phyloP scores from a whole-genome alignment of 2,329 filamentous ascomycete genomes.

The Arthrocladium fulminans region DNA sequence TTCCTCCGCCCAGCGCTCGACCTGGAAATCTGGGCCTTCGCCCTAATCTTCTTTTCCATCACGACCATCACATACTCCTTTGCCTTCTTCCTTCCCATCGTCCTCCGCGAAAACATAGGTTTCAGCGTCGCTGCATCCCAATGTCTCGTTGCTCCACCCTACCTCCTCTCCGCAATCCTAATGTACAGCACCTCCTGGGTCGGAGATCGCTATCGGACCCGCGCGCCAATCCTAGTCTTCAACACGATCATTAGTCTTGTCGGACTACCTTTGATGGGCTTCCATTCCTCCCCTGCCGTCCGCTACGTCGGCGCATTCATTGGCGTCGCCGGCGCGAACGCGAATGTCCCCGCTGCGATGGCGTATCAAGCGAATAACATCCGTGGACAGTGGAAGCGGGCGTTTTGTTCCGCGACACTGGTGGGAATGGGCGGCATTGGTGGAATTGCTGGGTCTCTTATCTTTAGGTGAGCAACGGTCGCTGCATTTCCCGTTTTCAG shows the following conservation, averaged over 20 bases:
- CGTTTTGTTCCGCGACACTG: slow-evolving; percentile 65
- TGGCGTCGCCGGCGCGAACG: slow-evolving; percentile 62
- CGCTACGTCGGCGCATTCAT: slow-evolving; percentile 69
- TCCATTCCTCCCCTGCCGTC: slow-evolving; percentile 40
- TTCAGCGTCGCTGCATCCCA: slow-evolving; percentile 57
- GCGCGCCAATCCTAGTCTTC: slow-evolving; percentile 57
- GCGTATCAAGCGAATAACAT: slow-evolving; percentile 82
- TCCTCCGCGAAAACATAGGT: slow-evolving; percentile 54
- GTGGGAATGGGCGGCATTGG: slow-evolving; percentile 69
- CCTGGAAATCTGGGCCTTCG: slow-evolving; percentile 48
- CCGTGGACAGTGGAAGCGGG: slow-evolving; percentile 77
- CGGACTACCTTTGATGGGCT: slow-evolving; percentile 45
- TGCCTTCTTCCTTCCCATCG: slow-evolving; percentile 37
- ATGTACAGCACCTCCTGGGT: slow-evolving; percentile 54
- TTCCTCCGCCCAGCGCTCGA: slow-evolving; percentile 42
- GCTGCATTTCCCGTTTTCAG: not conserved
- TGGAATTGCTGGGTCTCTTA: slow-evolving; percentile 63
- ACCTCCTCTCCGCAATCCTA: slow-evolving; percentile 51
- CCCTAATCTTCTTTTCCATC: slow-evolving; percentile 45
- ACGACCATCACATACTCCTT: slow-evolving; percentile 68
- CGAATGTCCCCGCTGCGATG: slow-evolving; percentile 64
- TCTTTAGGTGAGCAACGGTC: slow-evolving; percentile 50
- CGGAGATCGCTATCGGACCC: slow-evolving; percentile 58
- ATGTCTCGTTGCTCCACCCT: slow-evolving; percentile 64
- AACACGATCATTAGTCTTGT: slow-evolving; percentile 60